Conservation (phyloP, 2,329 filamentous ascomycete species). For the Cryphonectria parasitica region DNA sequence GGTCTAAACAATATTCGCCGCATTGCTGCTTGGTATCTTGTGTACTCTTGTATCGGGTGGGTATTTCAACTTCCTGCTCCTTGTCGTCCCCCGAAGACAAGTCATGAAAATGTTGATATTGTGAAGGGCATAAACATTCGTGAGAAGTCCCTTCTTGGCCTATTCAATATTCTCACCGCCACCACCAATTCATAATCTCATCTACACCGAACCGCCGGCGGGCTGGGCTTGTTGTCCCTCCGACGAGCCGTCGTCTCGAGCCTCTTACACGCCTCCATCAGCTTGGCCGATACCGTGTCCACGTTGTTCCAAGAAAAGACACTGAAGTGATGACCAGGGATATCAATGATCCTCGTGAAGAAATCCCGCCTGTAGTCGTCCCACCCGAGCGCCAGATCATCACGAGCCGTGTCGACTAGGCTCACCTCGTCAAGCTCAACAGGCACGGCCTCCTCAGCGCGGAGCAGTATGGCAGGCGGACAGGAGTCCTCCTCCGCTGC, state of each 20-base stretch:
- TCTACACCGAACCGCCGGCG: background rate
- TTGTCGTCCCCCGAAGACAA: no score
- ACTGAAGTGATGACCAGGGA: slow-evolving; percentile 57
- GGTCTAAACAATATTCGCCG: no score
- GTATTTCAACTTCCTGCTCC: no score
- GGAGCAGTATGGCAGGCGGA: slow-evolving; percentile 51
- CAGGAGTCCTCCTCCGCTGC: background rate
- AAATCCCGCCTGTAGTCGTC: slow-evolving; percentile 48
- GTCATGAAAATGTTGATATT: no score
- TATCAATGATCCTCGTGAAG: slow-evolving; percentile 50
- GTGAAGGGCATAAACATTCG: no score
- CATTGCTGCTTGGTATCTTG: no score
- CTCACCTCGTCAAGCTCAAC: slow-evolving; percentile 35
- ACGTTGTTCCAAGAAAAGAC: slow-evolving; percentile 44
- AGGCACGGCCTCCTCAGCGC: slow-evolving; percentile 47
- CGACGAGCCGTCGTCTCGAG: slow-evolving; percentile 29
- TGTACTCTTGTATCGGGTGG: no score
- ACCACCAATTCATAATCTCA: background rate
- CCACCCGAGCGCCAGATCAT: slow-evolving; percentile 53
- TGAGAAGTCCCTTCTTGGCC: no score
- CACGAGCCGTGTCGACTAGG: slow-evolving; percentile 49
- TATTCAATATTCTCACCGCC: no score
- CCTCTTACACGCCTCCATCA: slow-evolving; percentile 36
- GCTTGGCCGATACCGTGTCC: slow-evolving; percentile 33
- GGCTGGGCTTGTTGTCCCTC: background rate